Evolutionary conservation across 306 rosid species (phyloP).

Genomic region (Prunus salicina): DNA sequence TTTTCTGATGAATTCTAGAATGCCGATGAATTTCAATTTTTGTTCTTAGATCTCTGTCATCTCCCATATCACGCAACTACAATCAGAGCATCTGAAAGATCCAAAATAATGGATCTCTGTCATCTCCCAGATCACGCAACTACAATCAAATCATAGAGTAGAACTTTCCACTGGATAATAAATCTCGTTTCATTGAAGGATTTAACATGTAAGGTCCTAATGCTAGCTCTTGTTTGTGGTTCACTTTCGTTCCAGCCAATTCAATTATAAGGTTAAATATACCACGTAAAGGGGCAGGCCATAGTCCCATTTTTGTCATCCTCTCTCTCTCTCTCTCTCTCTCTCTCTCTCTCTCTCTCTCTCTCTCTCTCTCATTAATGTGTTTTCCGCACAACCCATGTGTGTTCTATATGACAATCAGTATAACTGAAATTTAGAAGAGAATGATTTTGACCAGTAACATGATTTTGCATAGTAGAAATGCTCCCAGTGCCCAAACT

Average conservation of each 20-base stretch:
- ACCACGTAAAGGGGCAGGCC: not conserved
- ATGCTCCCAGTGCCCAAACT: slow-evolving; percentile 3
- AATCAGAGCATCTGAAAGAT: no score
- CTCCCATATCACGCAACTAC: no score
- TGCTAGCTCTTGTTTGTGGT: not conserved
- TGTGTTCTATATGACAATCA: slow-evolving; percentile 24
- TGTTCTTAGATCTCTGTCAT: no score
- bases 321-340: not conserved
- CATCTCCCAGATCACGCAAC: no score
- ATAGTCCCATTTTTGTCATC: not conserved
- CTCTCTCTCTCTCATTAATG: not conserved
- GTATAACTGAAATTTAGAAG: slow-evolving; percentile 29
- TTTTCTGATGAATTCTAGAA: no score
- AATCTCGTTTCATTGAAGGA: not conserved
- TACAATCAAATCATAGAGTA: no score
- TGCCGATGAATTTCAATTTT: no score
- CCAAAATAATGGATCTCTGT: no score
- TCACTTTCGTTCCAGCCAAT: not conserved
- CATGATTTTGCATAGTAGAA: slow-evolving; percentile 16
- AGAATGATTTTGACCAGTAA: slow-evolving; percentile 19
- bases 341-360: not conserved
- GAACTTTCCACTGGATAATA: not conserved
- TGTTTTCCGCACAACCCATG: slow-evolving; percentile 32
- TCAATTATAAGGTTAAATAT: not conserved
- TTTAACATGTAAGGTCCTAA: not conserved